phyloP scores from a whole-genome alignment of 257 asterid genomes.

The Solanum sitiens region DNA sequence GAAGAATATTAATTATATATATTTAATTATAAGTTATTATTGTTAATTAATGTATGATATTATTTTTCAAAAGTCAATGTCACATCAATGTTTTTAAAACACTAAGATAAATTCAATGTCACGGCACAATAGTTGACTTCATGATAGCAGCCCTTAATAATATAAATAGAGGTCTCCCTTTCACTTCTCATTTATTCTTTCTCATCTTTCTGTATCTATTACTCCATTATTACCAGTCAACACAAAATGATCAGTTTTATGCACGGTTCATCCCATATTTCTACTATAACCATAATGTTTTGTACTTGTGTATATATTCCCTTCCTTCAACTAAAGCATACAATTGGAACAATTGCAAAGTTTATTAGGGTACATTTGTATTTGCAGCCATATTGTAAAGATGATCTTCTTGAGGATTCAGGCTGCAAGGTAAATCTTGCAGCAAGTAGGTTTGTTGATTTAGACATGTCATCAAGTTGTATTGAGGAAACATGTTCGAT shows the following conservation, averaged over 20 bases:
- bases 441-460: neutral
- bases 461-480: neutral
- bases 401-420: neutral
- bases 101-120: neutral
- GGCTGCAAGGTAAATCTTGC: neutral
- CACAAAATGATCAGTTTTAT: conserved; percentile 13
- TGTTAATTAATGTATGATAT: too few species aligned
- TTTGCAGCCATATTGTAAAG: neutral
- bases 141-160: neutral
- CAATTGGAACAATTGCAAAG: neutral
- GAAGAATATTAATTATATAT: too few species aligned
- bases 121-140: neutral
- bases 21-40: too few species aligned
- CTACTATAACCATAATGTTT: conserved; percentile 3
- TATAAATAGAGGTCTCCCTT: neutral
- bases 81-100: neutral
- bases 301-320: conserved; percentile 18
- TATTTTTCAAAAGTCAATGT: neutral
- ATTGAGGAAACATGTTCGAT: conserved; percentile 33
- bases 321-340: neutral
- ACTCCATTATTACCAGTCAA: neutral
- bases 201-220: neutral
- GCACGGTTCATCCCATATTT: conserved; percentile 1
- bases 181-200: neutral
- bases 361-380: neutral